Base-by-base conservation (phyloP, 768 basidiomycete species). In the Pisolithus orientalis region DNA sequence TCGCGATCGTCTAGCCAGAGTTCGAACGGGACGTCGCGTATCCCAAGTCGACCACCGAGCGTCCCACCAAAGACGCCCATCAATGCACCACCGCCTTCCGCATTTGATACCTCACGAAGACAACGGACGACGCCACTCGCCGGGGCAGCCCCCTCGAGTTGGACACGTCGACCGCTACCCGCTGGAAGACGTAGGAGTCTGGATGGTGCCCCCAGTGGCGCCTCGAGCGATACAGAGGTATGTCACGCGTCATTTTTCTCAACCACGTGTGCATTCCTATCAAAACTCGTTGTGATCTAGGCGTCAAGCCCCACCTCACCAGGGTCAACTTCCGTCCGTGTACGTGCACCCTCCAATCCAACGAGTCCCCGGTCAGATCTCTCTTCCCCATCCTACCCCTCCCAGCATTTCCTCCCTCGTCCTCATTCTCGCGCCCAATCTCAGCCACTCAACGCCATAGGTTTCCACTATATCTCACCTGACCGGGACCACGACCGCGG, bases 141-240 rank as follows among this genome's bases (percentile, higher is more conserved):
- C 4, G 71, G 65, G 50, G 71, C 65, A 27, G 80, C 85, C 1
- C 90, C 90, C 0, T 89, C 89, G 3, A 90, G 85, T 58, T 90
- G 88, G 85, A 62, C 78, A 28, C 84, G 80, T 55, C 79, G 85
- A 3, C 87, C 86, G 4, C 70, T 73, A 14, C 87, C 87, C 13
- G 83, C 84, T 6, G 70, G 76, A 44, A 75, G 90, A 50, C 73
- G 87, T 49, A 87, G 78, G 70, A 90, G 89, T 54, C 80, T 87
- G 58, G 87, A 85, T 9, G 84, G 85, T n/a, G 78, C 76, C 54
- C 71, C 76, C 40, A 67, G 65, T 39, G 72, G 69, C 25, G 65
- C 70, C 7, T 56, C 65, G 44, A 90, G 89, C 59, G 90, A 92
- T 58, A 82, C 83, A 2, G 90, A 92, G 75, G 89, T 88, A 40